A percentile compares a stretch with the other conserved stretches of the same genome.
phyloP scores from a whole-genome alignment of 495 filamentous ascomycete genomes.

The Cairneyella variabilis region DNA sequence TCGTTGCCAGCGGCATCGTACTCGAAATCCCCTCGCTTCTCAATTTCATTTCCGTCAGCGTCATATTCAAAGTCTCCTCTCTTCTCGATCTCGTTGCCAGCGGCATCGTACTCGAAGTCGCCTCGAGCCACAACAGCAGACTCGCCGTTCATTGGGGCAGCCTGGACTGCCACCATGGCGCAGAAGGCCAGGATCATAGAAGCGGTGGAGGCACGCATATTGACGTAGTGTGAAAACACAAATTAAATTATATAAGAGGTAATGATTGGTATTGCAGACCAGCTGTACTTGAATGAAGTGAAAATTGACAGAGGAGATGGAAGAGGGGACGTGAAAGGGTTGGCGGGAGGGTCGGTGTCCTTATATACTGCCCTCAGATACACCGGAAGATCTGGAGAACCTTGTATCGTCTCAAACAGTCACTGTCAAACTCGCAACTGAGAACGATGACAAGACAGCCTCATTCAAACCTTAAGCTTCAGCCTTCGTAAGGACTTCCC shows the following conservation, averaged over 20 bases:
- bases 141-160: constrained; percentile 3
- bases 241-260: constrained; percentile 2
- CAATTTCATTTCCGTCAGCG: too few relatives aligned
- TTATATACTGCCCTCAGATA: too few relatives aligned
- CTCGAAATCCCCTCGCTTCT: not conserved
- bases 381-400: not conserved
- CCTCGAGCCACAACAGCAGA: too few relatives aligned
- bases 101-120: constrained; percentile 7
- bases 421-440: not conserved
- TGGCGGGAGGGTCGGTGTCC: not conserved
- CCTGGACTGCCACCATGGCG: constrained; percentile 10
- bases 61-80: too few relatives aligned
- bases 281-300: constrained; percentile 6
- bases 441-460: too few relatives aligned
- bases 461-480: constrained; percentile 1
- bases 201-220: constrained; percentile 17
- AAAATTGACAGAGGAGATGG: not conserved
- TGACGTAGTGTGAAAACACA: not conserved
- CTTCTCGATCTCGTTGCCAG: too few relatives aligned
- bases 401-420: not conserved
- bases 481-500: not conserved
- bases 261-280: constrained; percentile 3
- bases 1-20: constrained; percentile 15
- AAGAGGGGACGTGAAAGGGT: not conserved
- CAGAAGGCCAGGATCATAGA: constrained; percentile 14